Percentiles rank a stretch among this genome's conserved stretches.
These are phyloP conservation scores for Venturiaceae sp. DNA, from an alignment of 2,329 filamentous ascomycete species.

Conservation along the genomic window DNA sequence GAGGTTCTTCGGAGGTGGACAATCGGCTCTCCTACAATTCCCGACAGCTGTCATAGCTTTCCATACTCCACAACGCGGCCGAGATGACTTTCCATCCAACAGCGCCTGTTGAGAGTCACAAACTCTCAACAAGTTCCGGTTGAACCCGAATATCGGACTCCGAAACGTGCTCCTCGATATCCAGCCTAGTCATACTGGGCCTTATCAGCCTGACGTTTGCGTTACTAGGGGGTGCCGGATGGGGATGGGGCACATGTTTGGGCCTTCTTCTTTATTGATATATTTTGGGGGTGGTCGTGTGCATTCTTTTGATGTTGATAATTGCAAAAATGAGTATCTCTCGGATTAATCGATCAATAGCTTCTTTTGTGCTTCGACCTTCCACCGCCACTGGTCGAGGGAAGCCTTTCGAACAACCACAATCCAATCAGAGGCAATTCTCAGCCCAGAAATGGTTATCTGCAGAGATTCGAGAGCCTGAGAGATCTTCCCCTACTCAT, in stretches of 20 bases:
- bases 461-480: background rate
- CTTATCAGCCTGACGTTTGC: background rate
- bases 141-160: background rate
- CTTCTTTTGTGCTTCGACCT: background rate
- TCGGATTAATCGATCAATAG: background rate
- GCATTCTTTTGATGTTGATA: background rate
- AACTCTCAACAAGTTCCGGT: background rate
- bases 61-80: background rate
- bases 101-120: background rate
- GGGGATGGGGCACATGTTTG: background rate
- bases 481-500: background rate
- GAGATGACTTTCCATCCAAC: background rate
- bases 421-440: background rate
- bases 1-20: constrained; percentile 5
- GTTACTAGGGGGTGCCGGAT: background rate
- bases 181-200: background rate
- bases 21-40: constrained; percentile 19
- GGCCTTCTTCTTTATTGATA: background rate
- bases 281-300: background rate
- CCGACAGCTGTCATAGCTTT: constrained; percentile 22
- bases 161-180: background rate
- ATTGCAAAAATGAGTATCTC: background rate
- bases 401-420: background rate
- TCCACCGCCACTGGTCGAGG: background rate
- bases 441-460: background rate